These are phyloP conservation scores for Pisolithus microcarpus DNA, from an alignment of 768 basidiomycete species.

Conservation along the genomic window DNA sequence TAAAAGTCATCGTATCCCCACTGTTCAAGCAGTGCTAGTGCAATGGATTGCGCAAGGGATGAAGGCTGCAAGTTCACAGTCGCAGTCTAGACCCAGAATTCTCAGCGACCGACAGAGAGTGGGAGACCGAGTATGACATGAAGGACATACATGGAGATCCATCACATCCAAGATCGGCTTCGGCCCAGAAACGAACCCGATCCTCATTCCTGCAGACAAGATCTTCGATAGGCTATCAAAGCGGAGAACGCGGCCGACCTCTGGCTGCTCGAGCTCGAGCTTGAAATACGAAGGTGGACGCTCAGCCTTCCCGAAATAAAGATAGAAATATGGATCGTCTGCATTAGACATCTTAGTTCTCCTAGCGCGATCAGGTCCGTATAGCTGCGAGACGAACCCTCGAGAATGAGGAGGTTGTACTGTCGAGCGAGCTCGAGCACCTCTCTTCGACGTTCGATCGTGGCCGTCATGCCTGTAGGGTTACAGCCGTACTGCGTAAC, in stretches of 20 bases:
- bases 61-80: slow-evolving; percentile 63
- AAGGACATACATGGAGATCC: slow-evolving; percentile 53
- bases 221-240: slow-evolving; percentile 91
- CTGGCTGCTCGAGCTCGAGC: slow-evolving; percentile 60
- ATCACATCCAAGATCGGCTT: slow-evolving; percentile 58
- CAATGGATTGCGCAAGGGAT: slow-evolving; percentile 58
- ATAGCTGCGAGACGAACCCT: slow-evolving; percentile 45
- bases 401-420: slow-evolving; percentile 75
- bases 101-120: background rate
- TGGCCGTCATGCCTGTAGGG: slow-evolving; percentile 76
- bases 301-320: slow-evolving; percentile 63
- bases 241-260: slow-evolving; percentile 73
- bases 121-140: background rate
- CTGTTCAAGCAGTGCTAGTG: slow-evolving; percentile 46
- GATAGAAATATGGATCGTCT: slow-evolving; percentile 78
- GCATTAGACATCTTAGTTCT: background rate
- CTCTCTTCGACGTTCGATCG: slow-evolving; percentile 60
- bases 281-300: slow-evolving; percentile 76
- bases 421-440: slow-evolving; percentile 59
- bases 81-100: slow-evolving; percentile 41
- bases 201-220: slow-evolving; percentile 65
- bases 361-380: background rate
- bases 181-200: slow-evolving; percentile 80
- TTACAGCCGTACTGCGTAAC: slow-evolving; percentile 68
- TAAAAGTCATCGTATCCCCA: slow-evolving; percentile 79